phyloP scores from a whole-genome alignment of 169 alveolate species.

The Toxoplasma gondii region DNA sequence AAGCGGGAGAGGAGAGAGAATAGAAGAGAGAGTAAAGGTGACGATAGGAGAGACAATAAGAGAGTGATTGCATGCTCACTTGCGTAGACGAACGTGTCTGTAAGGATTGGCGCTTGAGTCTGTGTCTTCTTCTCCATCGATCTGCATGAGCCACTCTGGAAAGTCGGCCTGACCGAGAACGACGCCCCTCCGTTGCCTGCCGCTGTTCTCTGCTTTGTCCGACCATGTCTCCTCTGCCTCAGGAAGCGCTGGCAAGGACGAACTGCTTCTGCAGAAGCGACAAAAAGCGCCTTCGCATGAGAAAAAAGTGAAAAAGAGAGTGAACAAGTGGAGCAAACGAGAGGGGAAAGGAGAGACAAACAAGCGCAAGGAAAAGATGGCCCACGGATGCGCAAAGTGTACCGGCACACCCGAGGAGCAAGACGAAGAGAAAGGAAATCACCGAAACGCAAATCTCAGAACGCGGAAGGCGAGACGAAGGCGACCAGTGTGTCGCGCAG shows the following conservation, averaged over 20 bases:
- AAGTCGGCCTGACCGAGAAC: conserved; percentile 16
- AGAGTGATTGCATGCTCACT: too few relatives aligned
- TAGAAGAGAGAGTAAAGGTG: background rate
- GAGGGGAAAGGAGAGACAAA: background rate
- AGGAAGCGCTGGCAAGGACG: background rate
- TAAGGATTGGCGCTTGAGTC: conserved; percentile 3
- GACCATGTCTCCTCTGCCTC: background rate
- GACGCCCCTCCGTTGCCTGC: conserved; percentile 14
- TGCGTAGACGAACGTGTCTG: conserved; percentile 18
- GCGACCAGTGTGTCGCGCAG: too few relatives aligned
- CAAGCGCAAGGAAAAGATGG: too few relatives aligned
- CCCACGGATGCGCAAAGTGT: too few relatives aligned
- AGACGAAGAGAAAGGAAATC: too few relatives aligned
- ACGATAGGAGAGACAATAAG: too few relatives aligned
- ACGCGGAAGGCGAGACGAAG: too few relatives aligned
- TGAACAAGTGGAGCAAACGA: background rate
- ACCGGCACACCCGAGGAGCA: too few relatives aligned
- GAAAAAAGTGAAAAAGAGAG: background rate
- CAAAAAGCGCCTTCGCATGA: background rate
- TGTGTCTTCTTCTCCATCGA: conserved; percentile 3
- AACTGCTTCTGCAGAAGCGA: background rate
- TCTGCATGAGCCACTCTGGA: conserved; percentile 47
- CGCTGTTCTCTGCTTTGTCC: background rate
- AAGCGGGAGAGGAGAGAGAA: background rate
- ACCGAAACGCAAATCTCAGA: too few relatives aligned